These are phyloP conservation scores for Dictyostelium purpureum DNA, from an alignment of 78 protist genomes.

Conservation along the genomic window DNA sequence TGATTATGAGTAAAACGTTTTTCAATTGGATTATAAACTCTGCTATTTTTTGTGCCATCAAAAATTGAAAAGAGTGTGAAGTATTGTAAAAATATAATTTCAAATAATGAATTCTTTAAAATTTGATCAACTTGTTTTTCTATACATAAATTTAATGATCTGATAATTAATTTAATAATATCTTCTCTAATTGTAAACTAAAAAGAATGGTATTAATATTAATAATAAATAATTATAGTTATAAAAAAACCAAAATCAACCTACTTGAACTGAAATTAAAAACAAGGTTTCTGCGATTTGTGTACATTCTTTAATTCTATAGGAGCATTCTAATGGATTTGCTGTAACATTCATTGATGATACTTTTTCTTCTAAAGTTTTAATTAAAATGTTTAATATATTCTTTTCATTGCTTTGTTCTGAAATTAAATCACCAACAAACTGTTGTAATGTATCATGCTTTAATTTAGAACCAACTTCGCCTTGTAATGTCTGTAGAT, in stretches of 20 bases:
- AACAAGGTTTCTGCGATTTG: constrained; percentile 38
- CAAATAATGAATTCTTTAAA: constrained; percentile 21
- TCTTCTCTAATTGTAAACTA: constrained; percentile 41
- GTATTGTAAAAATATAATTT: constrained; percentile 5
- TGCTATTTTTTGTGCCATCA: constrained; percentile 4
- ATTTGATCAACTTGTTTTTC: background rate
- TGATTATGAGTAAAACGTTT: background rate
- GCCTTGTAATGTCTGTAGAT: background rate
- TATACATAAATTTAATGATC: background rate
- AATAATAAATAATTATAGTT: background rate
- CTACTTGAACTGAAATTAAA: constrained; percentile 41
- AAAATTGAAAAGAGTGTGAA: constrained; percentile 37
- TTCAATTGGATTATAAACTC: constrained; percentile 15
- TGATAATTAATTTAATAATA: constrained; percentile 5
- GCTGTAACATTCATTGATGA: constrained; percentile 6
- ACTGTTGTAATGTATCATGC: constrained; percentile 15
- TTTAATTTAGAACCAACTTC: constrained; percentile 1
- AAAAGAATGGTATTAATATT: background rate
- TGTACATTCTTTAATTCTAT: constrained; percentile 32
- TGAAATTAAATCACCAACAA: constrained; percentile 36
- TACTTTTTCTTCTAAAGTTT: constrained; percentile 20
- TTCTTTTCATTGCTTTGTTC: background rate
- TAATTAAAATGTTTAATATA: background rate
- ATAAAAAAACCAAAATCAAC: background rate
- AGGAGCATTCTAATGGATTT: constrained; percentile 14